Evolutionary conservation across 352 stramenopile species (phyloP).

Genomic region (Phytophthora citrophthora): DNA sequence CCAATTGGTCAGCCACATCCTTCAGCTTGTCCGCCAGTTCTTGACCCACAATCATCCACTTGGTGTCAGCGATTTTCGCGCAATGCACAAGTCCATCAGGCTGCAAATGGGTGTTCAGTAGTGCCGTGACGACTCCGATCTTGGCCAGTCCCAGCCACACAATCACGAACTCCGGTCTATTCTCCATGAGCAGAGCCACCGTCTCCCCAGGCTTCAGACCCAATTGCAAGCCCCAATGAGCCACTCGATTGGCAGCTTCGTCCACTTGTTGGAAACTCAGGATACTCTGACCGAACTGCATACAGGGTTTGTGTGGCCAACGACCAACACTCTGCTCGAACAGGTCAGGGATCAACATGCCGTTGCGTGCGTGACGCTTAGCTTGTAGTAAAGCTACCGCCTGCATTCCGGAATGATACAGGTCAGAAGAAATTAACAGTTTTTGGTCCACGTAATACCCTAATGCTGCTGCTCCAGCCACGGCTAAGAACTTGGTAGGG

Average conservation of each 20-base stretch:
- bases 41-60: slow-evolving; percentile 70
- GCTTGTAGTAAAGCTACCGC: slow-evolving; percentile 50
- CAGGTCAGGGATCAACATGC: slow-evolving; percentile 57
- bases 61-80: slow-evolving; percentile 65
- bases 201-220: slow-evolving; percentile 67
- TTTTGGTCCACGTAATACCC: slow-evolving; percentile 63
- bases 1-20: slow-evolving; percentile 39
- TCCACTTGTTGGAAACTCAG: slow-evolving; percentile 75
- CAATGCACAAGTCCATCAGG: slow-evolving; percentile 79
- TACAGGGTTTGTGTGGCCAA: slow-evolving; percentile 66
- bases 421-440: slow-evolving; percentile 62
- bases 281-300: slow-evolving; percentile 58
- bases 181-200: slow-evolving; percentile 87
- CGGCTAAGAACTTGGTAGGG: slow-evolving; percentile 52
- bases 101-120: slow-evolving; percentile 86
- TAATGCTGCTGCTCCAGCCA: slow-evolving; percentile 48
- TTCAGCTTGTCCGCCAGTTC: slow-evolving; percentile 63
- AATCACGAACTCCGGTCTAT: slow-evolving; percentile 83
- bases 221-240: slow-evolving; percentile 66
- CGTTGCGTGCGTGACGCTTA: slow-evolving; percentile 41
- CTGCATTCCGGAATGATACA: slow-evolving; percentile 49
- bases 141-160: slow-evolving; percentile 88
- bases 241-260: slow-evolving; percentile 70
- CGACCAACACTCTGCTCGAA: slow-evolving; percentile 62
- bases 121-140: slow-evolving; percentile 80